Evolutionary conservation across 139 green algal genomes (phyloP).

Genomic region (Marvania coccoides): DNA sequence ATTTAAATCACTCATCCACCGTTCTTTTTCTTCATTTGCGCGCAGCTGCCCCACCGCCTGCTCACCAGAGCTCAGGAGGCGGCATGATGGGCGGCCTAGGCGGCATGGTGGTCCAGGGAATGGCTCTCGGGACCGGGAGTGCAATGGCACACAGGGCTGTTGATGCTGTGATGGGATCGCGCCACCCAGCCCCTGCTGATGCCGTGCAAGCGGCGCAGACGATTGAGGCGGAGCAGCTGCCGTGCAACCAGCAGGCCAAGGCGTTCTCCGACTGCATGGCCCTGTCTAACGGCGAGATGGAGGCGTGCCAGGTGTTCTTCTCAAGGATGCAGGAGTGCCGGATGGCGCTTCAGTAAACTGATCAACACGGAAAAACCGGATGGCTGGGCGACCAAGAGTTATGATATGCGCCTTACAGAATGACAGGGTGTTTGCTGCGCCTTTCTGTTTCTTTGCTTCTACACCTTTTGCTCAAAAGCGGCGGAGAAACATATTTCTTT

Average conservation of each 20-base stretch:
- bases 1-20: no score
- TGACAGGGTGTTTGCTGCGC: no score
- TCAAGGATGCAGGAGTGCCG: conserved; percentile 37
- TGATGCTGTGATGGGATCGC: conserved; percentile 56
- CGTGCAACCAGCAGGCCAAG: conserved; percentile 48
- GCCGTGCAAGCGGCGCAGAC: conserved; percentile 22
- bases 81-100: conserved; percentile 74
- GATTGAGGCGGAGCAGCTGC: neutral
- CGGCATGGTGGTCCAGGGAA: conserved; percentile 63
- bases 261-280: conserved; percentile 84
- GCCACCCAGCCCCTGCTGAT: conserved; percentile 31
- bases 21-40: no score
- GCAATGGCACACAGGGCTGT: conserved; percentile 80
- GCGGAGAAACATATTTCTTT: no score
- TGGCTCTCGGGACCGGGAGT: conserved; percentile 73
- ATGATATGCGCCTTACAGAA: no score
- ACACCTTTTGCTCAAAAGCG: no score
- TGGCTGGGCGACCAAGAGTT: no score
- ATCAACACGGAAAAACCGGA: neutral
- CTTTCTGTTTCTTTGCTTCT: no score
- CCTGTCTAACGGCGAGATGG: conserved; percentile 56
- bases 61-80: conserved; percentile 18
- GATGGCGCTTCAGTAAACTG: neutral
- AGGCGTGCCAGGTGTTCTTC: conserved; percentile 35
- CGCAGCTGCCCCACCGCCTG: neutral